Percentiles rank a stretch among this genome's conserved stretches.
Conservation (phyloP, 1,284 basidiomycete species). For the Austropuccinia psidii region DNA sequence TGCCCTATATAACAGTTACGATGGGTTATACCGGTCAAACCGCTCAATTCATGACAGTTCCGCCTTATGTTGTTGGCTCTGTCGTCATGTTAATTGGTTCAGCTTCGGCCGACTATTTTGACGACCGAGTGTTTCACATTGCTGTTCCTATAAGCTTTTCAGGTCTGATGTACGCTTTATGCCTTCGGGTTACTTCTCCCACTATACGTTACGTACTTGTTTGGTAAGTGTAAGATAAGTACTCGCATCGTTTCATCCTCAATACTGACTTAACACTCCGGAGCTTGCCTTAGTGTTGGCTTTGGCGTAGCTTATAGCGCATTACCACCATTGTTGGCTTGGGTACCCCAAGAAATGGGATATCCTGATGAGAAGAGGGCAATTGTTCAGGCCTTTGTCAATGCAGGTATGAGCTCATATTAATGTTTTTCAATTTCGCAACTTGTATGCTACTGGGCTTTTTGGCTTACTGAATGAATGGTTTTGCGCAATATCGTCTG, state of each 20-base stretch:
- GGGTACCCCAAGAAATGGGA: constrained; percentile 48
- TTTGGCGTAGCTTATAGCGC: constrained; percentile 51
- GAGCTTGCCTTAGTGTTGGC: constrained; percentile 42
- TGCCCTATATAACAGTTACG: constrained; percentile 49
- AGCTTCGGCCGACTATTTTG: constrained; percentile 38
- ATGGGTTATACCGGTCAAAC: constrained; percentile 49
- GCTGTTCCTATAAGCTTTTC: not conserved
- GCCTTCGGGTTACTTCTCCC: not conserved
- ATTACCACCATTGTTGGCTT: constrained; percentile 50
- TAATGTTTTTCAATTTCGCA: constrained; percentile 41
- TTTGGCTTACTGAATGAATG: not conserved
- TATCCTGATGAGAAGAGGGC: constrained; percentile 50
- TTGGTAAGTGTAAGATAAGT: not conserved
- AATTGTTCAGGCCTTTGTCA: constrained; percentile 49
- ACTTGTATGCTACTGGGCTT: not conserved
- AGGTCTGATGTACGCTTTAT: constrained; percentile 7
- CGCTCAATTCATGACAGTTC: constrained; percentile 53
- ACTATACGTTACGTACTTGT: constrained; percentile 12
- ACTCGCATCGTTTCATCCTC: not conserved
- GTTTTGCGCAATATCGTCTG: constrained; percentile 13
- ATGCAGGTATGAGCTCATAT: constrained; percentile 38
- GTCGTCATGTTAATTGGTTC: constrained; percentile 48
- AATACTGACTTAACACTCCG: not conserved
- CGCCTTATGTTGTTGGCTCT: constrained; percentile 50
- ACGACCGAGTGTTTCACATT: constrained; percentile 3